These are phyloP conservation scores for Aschersonia sp. DNA, from an alignment of 2,329 filamentous ascomycete genomes.

Conservation along the genomic window DNA sequence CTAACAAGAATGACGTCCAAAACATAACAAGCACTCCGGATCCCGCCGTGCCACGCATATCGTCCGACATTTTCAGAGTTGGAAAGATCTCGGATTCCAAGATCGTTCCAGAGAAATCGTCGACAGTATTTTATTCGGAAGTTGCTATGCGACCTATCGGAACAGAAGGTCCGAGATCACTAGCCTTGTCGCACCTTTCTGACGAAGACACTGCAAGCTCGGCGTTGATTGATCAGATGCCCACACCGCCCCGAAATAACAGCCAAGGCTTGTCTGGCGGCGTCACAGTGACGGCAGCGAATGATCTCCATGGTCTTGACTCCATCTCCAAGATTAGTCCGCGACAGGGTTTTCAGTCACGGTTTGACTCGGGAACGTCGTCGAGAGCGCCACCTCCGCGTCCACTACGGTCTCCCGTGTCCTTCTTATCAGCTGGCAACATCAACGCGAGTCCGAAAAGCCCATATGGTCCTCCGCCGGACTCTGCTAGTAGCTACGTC, in stretches of 20 bases:
- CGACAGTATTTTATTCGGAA: no score
- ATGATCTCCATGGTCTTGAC: not conserved
- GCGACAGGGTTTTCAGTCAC: slow-evolving; percentile 10
- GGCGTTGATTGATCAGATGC: slow-evolving; percentile 3
- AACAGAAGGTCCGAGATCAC: no score
- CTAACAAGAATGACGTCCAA: not conserved
- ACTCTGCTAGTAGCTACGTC: slow-evolving; percentile 4
- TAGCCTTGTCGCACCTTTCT: not conserved
- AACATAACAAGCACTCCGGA: no score
- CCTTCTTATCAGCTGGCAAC: slow-evolving; percentile 6
- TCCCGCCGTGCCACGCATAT: no score
- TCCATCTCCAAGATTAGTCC: not conserved
- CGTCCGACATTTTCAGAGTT: no score
- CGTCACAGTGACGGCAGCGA: not conserved
- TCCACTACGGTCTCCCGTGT: slow-evolving; percentile 10
- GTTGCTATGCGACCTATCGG: no score
- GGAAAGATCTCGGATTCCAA: no score
- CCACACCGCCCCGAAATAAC: not conserved
- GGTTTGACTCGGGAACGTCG: slow-evolving; percentile 9
- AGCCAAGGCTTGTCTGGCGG: slow-evolving; percentile 1
- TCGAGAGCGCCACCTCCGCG: slow-evolving; percentile 8
- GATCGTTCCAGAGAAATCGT: no score
- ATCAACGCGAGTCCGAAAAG: slow-evolving; percentile 5
- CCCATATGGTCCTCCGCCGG: slow-evolving; percentile 9
- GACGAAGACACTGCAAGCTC: slow-evolving; percentile 1